A percentile compares a stretch with the other conserved stretches of the same genome.
Conservation (phyloP, 1,284 basidiomycete genomes). For the Anthracocystis panici-leucophaei region DNA sequence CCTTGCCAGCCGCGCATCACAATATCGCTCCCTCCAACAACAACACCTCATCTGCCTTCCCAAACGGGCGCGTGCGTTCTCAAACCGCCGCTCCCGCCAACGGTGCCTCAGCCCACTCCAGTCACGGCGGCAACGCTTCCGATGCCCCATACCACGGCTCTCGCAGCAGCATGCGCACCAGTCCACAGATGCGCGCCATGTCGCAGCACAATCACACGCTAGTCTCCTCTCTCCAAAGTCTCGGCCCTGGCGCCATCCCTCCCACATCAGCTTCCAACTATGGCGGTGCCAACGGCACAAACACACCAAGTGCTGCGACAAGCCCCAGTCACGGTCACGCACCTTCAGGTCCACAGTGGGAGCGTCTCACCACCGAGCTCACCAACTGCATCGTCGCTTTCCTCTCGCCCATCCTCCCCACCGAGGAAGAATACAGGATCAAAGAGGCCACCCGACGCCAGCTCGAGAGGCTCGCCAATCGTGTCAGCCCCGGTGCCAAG, state of each 20-base stretch:
- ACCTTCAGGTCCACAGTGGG: constrained; percentile 44
- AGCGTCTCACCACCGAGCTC: constrained; percentile 65
- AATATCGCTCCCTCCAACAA: neutral
- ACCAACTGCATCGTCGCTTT: constrained; percentile 67
- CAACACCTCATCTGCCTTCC: constrained; percentile 21
- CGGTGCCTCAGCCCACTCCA: constrained; percentile 17
- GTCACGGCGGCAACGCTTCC: constrained; percentile 19
- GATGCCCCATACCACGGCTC: constrained; percentile 27
- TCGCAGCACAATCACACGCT: constrained; percentile 30
- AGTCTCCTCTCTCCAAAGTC: constrained; percentile 21
- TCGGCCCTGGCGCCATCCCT: constrained; percentile 20
- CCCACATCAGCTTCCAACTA: constrained; percentile 5
- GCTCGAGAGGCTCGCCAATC: constrained; percentile 92
- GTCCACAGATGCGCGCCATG: constrained; percentile 45
- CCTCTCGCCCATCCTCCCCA: constrained; percentile 66
- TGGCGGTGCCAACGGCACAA: constrained; percentile 11
- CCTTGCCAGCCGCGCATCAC: constrained; percentile 20
- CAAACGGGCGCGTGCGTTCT: constrained; percentile 37
- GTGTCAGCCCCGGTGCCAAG: constrained; percentile 90
- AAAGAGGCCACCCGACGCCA: constrained; percentile 96
- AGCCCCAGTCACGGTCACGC: constrained; percentile 29
- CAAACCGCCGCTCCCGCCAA: constrained; percentile 39
- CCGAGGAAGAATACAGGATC: constrained; percentile 68
- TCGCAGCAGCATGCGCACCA: constrained; percentile 41
- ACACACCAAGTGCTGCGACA: constrained; percentile 12